phyloP scores from a whole-genome alignment of 805 yeast genomes.

The Kuraishia piskuri region DNA sequence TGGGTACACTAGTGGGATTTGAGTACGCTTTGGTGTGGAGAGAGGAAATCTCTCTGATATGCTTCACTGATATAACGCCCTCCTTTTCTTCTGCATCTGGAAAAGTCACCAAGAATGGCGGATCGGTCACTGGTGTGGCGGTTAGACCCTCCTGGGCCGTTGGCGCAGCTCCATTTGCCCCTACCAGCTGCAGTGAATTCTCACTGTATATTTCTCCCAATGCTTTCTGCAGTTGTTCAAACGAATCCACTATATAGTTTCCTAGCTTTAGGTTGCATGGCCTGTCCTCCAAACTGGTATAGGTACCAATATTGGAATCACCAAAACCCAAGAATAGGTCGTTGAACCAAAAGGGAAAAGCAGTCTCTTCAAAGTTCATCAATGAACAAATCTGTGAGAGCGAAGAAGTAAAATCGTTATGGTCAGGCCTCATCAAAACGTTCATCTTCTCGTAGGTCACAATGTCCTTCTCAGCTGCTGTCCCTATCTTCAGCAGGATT shows the following conservation, averaged over 20 bases:
- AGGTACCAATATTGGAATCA: background rate
- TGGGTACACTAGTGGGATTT: background rate
- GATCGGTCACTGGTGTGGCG: no score
- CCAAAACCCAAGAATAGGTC: constrained; percentile 3
- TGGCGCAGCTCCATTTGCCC: no score
- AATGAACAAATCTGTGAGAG: background rate
- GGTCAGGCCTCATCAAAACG: background rate
- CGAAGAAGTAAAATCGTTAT: background rate
- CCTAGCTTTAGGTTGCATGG: background rate
- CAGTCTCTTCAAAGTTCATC: background rate
- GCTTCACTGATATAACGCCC: no score
- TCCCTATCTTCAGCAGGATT: background rate
- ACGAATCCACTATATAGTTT: background rate
- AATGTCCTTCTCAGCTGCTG: background rate
- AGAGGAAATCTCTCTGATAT: background rate
- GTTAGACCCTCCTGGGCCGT: no score
- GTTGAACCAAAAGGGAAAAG: background rate
- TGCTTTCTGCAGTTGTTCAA: background rate
- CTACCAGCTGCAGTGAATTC: background rate
- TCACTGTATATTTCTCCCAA: background rate
- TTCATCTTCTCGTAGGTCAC: background rate
- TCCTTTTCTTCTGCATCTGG: background rate
- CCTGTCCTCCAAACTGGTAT: background rate
- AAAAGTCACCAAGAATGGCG: background rate
- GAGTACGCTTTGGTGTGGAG: background rate